Evolutionary conservation across 2,329 filamentous ascomycete species (phyloP).

Genomic region (Oidium heveae): DNA sequence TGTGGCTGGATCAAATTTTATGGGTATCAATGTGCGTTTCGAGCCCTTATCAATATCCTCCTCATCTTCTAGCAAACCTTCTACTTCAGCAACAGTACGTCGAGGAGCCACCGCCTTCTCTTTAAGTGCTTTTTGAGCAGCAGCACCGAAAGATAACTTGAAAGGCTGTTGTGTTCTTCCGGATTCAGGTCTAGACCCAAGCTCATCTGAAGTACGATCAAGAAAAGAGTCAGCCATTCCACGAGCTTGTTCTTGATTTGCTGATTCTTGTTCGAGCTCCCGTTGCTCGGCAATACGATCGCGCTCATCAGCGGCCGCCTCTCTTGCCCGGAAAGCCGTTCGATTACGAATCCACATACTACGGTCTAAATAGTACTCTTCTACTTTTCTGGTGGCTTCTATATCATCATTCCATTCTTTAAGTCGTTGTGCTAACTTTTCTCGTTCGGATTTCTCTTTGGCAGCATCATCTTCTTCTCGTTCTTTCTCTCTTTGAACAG

Average conservation of each 20-base stretch:
- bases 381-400: conserved; percentile 45
- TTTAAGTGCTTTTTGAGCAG: conserved; percentile 45
- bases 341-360: conserved; percentile 68
- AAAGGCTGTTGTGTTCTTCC: conserved; percentile 42
- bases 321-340: conserved; percentile 43
- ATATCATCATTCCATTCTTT: conserved; percentile 71
- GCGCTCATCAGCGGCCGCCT: conserved; percentile 53
- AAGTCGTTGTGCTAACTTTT: conserved; percentile 45
- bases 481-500: conserved; percentile 61
- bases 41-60: conserved; percentile 48
- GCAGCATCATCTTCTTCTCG: conserved; percentile 54
- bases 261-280: conserved; percentile 42
- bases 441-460: conserved; percentile 34
- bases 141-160: conserved; percentile 78
- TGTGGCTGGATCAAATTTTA: conserved; percentile 46
- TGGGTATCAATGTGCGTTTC: conserved; percentile 55
- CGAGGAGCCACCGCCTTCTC: conserved; percentile 31
- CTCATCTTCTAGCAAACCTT: conserved; percentile 84
- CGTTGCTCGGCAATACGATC: conserved; percentile 59
- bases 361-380: conserved; percentile 72
- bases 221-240: conserved; percentile 83
- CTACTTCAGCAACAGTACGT: conserved; percentile 77
- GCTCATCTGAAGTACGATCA: conserved; percentile 56
- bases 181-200: conserved; percentile 24
- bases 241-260: conserved; percentile 51